A percentile compares a stretch with the other conserved stretches of the same genome.
Evolutionary conservation across 495 filamentous ascomycete genomes (phyloP).

Genomic region (Penicillium chermesinum): DNA sequence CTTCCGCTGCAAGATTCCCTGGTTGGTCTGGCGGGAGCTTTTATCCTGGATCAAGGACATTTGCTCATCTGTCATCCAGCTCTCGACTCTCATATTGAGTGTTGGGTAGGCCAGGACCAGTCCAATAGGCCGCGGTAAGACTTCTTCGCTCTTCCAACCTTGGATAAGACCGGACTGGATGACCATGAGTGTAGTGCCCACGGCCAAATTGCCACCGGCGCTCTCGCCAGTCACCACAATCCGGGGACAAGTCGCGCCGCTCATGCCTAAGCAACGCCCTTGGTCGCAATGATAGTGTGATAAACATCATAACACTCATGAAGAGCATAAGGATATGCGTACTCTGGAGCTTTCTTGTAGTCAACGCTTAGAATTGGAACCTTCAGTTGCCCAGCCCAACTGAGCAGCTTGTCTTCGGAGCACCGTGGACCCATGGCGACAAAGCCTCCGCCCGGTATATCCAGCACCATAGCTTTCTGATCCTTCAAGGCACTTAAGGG

Average conservation of each 20-base stretch:
- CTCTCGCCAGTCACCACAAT: conserved; percentile 86
- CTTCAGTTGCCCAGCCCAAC: conserved; percentile 81
- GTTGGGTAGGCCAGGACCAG: conserved; percentile 83
- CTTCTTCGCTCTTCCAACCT: conserved; percentile 51
- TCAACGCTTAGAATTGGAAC: conserved; percentile 85
- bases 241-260: conserved; percentile 63
- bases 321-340: conserved; percentile 89
- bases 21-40: conserved; percentile 68
- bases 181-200: conserved; percentile 79
- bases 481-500: conserved; percentile 67
- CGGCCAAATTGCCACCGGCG: conserved; percentile 86
- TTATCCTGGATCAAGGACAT: conserved; percentile 90
- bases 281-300: conserved; percentile 66
- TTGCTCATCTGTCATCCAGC: conserved; percentile 98
- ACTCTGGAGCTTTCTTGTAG: conserved; percentile 92
- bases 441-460: conserved; percentile 92
- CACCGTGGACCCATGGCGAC: conserved; percentile 91
- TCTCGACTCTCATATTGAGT: conserved; percentile 94
- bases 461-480: conserved; percentile 77
- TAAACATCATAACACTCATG: conserved; percentile 98
- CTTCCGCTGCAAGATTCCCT: conserved; percentile 69
- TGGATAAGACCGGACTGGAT: conserved; percentile 63
- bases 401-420: conserved; percentile 86
- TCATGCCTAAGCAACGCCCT: conserved; percentile 79
- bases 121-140: conserved; percentile 72